Conservation (phyloP, 2,329 filamentous ascomycete species). For the Dactylonectria macrodidyma region DNA sequence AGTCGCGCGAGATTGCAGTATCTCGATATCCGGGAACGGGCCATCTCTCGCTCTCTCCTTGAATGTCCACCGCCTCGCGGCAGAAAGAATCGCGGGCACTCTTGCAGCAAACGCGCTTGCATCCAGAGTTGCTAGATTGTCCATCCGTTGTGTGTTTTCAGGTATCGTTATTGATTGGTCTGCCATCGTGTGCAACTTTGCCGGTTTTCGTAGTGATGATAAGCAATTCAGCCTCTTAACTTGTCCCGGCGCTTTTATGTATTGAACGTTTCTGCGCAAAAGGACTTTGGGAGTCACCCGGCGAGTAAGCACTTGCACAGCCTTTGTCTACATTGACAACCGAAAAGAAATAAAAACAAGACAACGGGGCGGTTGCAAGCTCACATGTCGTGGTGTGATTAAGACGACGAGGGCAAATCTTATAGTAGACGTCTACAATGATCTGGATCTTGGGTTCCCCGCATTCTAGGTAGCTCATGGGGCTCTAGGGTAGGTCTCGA, state of each 20-base stretch:
- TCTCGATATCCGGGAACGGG: neutral
- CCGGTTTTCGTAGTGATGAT: too few relatives aligned
- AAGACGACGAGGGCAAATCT: too few relatives aligned
- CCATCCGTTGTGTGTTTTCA: neutral
- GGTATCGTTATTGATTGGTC: neutral
- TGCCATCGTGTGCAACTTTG: neutral
- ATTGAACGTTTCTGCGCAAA: neutral
- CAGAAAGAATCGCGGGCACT: constrained; percentile 10
- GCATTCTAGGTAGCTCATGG: too few relatives aligned
- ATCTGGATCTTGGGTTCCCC: too few relatives aligned
- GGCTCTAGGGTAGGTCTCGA: too few relatives aligned
- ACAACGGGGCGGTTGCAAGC: too few relatives aligned
- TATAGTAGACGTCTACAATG: too few relatives aligned
- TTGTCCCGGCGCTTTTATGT: too few relatives aligned
- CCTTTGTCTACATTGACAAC: neutral
- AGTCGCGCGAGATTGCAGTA: constrained; percentile 12
- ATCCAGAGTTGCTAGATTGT: neutral
- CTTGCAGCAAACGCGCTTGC: constrained; percentile 7
- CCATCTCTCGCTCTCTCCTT: neutral
- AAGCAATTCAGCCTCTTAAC: too few relatives aligned
- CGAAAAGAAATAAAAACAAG: too few relatives aligned
- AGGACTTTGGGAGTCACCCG: neutral
- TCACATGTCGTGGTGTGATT: too few relatives aligned
- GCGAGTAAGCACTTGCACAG: neutral
- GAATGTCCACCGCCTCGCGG: neutral